Evolutionary conservation across 805 yeast species (phyloP), one percentile per base, ranked within the genome.

Genomic region (Wickerhamiella qilinensis): DNA sequence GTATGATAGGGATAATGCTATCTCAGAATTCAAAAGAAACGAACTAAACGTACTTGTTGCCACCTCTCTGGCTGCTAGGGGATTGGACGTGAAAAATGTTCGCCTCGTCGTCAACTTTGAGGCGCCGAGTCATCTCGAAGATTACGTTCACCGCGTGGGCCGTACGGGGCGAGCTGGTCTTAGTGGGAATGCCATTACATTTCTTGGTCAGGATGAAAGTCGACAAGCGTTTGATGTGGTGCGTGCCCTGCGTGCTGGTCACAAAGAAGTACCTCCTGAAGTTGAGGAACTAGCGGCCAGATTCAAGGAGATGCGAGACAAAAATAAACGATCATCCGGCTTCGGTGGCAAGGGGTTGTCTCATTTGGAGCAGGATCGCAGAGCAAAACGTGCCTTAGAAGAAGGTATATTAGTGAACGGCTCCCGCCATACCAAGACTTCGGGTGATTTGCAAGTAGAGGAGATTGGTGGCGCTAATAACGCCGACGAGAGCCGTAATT

Each of bases 111-210:
- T 91, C 5, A 81, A 91, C 59, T 81, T 69, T 50, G 85, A 80
- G 46, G 69, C 83, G 0, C 93, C 94, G 1, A 81, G 69, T 45
- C 93, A 86, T 43, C 68, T 85, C 67, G 97, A 93, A 45, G 97
- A 91, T 55, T 91, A 91, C 52, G 88, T 91, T 11, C 98, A 91
- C 59, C 69, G 97, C 7, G 94, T 86, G 1, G 98, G 98, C 0
- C 65, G 98, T 41, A 91, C 98, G 0, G 98, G 96, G 0, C 66
- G 98, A 43, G 97, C 96, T 1, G 91, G 91, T 1, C 67, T 68
- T 27, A 60, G 58, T 3, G 98, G 98, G 2, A 63, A 63, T 2
- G 78, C 79, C n/a, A 63, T 84, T 3, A 80, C 96, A 0, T 71
- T 88, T 46, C 62, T 91, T 3, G 62, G 75, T 1, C 60, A 69